Conservation (phyloP, 2,329 filamentous ascomycete species). For the Neopestalotiopsis rosae region DNA sequence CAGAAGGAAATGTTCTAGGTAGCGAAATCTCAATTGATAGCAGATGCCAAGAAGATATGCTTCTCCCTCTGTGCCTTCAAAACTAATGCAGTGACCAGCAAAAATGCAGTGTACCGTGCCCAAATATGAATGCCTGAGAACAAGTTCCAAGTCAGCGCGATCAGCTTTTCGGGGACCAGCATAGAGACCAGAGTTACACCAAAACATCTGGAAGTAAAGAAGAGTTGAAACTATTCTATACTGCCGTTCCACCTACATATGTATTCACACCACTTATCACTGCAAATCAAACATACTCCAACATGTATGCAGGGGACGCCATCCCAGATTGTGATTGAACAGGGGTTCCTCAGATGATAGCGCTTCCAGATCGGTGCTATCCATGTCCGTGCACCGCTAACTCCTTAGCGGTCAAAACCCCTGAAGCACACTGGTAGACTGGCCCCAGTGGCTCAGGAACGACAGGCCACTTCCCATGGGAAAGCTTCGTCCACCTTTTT, state of each 20-base stretch:
- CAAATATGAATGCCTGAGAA: neutral
- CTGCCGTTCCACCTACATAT: neutral
- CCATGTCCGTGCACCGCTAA: neutral
- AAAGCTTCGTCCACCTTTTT: neutral
- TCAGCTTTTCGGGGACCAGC: neutral
- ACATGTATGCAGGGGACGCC: neutral
- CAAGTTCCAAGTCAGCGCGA: neutral
- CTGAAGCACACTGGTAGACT: neutral
- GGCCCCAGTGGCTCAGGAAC: neutral
- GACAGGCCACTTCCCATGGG: neutral
- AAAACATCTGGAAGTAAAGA: neutral
- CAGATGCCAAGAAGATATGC: neutral
- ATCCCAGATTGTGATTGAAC: neutral
- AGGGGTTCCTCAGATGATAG: conserved; percentile 1
- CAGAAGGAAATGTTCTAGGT: neutral
- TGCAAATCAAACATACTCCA: neutral
- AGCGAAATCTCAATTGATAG: neutral
- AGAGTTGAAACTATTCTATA: neutral
- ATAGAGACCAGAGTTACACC: neutral
- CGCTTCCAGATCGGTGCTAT: neutral
- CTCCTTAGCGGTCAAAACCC: neutral
- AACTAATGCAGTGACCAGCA: neutral
- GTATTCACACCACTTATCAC: neutral
- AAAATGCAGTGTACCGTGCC: neutral
- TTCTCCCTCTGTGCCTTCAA: neutral